Percentiles rank a stretch among this genome's conserved stretches.
Evolutionary conservation across 169 alveolate species (phyloP).

Genomic region (Cryptosporidium viatorum): DNA sequence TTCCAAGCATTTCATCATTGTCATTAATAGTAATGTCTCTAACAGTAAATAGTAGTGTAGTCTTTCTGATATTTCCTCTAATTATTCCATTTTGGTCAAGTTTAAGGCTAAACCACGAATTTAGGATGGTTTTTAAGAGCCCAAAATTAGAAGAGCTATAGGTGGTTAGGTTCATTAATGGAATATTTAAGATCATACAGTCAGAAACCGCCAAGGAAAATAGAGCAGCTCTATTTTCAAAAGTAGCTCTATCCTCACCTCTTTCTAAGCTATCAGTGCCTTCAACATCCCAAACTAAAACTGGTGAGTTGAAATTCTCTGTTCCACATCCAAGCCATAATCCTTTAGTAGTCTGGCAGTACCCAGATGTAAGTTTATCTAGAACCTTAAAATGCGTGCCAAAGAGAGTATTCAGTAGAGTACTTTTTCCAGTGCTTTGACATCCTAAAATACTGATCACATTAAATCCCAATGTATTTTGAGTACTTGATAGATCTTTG

Average conservation of each 20-base stretch:
- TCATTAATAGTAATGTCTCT: conserved; percentile 53
- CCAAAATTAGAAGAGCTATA: conserved; percentile 90
- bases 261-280: conserved; percentile 91
- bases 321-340: conserved; percentile 84
- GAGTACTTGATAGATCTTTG: conserved; percentile 12
- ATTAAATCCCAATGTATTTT: conserved; percentile 81
- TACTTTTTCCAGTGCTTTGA: conserved; percentile 93
- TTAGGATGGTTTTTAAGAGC: conserved; percentile 86
- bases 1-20: conserved; percentile 52
- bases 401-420: conserved; percentile 86
- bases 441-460: conserved; percentile 90
- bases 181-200: conserved; percentile 86
- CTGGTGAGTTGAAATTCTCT: conserved; percentile 60
- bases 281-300: conserved; percentile 89
- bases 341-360: conserved; percentile 92
- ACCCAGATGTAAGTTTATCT: conserved; percentile 87
- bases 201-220: conserved; percentile 91
- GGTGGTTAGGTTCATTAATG: conserved; percentile 84
- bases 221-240: conserved; percentile 90
- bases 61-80: not conserved
- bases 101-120: conserved; percentile 66
- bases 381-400: conserved; percentile 87
- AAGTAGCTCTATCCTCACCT: conserved; percentile 89
- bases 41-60: conserved; percentile 52
- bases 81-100: conserved; percentile 35